Percentiles rank a stretch among this genome's conserved stretches.
These are phyloP conservation scores for Marchantia paleacea DNA, from an alignment of 225 moss, liverwort and hornwort genomes.

Conservation along the genomic window DNA sequence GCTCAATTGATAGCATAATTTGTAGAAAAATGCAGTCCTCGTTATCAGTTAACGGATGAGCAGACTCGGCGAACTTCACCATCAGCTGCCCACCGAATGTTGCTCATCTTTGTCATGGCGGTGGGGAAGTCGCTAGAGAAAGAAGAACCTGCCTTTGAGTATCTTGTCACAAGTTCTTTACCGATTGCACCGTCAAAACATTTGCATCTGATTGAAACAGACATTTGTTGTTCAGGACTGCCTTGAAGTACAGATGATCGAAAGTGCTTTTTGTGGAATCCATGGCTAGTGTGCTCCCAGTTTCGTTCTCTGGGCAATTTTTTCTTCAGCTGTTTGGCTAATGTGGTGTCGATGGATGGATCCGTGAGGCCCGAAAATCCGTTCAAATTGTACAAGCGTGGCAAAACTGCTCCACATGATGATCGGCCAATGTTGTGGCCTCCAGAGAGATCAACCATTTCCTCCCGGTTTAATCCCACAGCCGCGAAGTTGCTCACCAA, in stretches of 20 bases:
- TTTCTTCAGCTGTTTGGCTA: background rate
- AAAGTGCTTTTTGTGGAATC: slow-evolving; percentile 4
- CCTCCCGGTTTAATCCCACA: background rate
- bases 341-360: slow-evolving; percentile 7
- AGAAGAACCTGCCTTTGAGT: slow-evolving; percentile 10
- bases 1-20: too few species aligned
- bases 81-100: slow-evolving; percentile 3
- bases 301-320: background rate
- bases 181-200: background rate
- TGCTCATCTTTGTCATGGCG: slow-evolving; percentile 20
- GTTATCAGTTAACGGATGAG: slow-evolving; percentile 3
- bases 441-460: background rate
- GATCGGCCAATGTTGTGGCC: background rate
- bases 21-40: too few species aligned
- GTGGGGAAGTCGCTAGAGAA: slow-evolving; percentile 4
- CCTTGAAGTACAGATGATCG: slow-evolving; percentile 13
- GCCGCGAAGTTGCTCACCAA: too few species aligned
- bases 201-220: slow-evolving; percentile 8
- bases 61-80: slow-evolving; percentile 3
- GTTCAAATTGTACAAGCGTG: background rate
- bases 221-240: background rate
- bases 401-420: background rate
- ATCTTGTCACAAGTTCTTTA: background rate
- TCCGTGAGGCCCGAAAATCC: slow-evolving; percentile 5
- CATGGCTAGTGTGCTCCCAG: background rate